A percentile compares a stretch with the other conserved stretches of the same genome.
phyloP scores from a whole-genome alignment of 169 alveolate genomes.

The Plasmodium vinckei region DNA sequence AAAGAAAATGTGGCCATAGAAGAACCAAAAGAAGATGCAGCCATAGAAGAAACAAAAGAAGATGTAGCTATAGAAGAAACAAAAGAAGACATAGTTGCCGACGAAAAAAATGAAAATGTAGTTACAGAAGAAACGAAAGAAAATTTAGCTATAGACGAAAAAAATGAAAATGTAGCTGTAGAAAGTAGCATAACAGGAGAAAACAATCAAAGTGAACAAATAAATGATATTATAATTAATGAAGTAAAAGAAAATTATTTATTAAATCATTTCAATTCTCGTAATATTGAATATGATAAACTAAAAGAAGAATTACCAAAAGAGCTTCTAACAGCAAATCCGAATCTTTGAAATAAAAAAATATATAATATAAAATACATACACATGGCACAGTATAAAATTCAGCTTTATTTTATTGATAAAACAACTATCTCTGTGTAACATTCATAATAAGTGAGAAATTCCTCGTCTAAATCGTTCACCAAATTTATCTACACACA shows the following conservation, averaged over 20 bases:
- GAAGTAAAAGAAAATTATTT: constrained; percentile 46
- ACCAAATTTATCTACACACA: constrained; percentile 11
- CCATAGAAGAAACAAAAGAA: constrained; percentile 1
- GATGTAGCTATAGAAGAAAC: not conserved
- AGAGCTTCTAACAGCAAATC: constrained; percentile 38
- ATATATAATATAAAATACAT: no score
- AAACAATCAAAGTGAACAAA: not conserved
- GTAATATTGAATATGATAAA: constrained; percentile 68
- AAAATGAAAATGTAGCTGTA: not conserved
- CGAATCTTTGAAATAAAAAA: constrained; percentile 27
- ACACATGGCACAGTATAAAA: no score
- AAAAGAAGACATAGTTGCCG: no score
- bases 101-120: no score
- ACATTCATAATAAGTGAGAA: not conserved
- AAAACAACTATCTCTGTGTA: not conserved
- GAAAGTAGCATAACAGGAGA: not conserved
- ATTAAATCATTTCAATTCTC: constrained; percentile 61
- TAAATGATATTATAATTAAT: not conserved
- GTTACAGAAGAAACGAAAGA: no score
- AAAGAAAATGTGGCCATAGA: not conserved
- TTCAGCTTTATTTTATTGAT: not conserved
- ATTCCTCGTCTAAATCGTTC: not conserved
- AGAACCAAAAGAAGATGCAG: not conserved
- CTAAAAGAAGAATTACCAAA: constrained; percentile 60
- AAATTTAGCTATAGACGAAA: no score